Evolutionary conservation across 2,329 filamentous ascomycete genomes (phyloP).

Genomic region (Alternaria brassicicola): DNA sequence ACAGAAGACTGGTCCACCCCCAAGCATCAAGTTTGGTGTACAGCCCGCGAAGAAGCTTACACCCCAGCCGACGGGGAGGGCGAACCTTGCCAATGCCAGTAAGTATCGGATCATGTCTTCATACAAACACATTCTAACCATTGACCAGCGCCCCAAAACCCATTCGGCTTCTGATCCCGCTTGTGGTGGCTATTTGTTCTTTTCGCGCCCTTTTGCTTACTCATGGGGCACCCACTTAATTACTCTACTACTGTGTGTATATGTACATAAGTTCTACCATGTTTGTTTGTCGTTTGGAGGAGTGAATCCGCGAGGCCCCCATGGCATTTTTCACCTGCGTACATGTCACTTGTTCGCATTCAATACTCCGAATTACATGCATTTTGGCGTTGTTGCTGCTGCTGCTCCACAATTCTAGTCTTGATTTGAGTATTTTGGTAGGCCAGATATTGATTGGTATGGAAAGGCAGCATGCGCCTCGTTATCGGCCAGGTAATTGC

Average conservation of each 20-base stretch:
- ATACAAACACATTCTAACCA: slow-evolving; percentile 8
- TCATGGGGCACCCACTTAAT: not conserved
- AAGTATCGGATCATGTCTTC: slow-evolving; percentile 60
- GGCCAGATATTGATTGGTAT: not conserved
- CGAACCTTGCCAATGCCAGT: slow-evolving; percentile 95
- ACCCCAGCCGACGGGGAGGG: slow-evolving; percentile 87
- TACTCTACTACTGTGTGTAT: slow-evolving; percentile 8
- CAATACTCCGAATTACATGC: not conserved
- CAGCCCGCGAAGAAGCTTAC: slow-evolving; percentile 74
- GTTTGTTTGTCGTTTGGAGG: not conserved
- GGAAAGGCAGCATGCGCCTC: not conserved
- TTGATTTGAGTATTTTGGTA: not conserved
- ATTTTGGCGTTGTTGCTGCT: not conserved
- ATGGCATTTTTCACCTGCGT: not conserved
- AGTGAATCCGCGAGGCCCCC: not conserved
- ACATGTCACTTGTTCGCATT: not conserved
- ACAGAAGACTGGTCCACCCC: slow-evolving; percentile 84
- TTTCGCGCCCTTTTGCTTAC: not conserved
- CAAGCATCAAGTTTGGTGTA: slow-evolving; percentile 87
- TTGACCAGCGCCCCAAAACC: slow-evolving; percentile 69
- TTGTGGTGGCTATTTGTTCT: not conserved
- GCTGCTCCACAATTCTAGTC: not conserved
- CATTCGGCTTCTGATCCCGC: slow-evolving; percentile 67
- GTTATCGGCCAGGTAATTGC: not conserved
- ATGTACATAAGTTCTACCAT: slow-evolving; percentile 18